A percentile compares a stretch with the other conserved stretches of the same genome.
Conservation (phyloP, 2,329 filamentous ascomycete species). For the Phialocephala sp. region DNA sequence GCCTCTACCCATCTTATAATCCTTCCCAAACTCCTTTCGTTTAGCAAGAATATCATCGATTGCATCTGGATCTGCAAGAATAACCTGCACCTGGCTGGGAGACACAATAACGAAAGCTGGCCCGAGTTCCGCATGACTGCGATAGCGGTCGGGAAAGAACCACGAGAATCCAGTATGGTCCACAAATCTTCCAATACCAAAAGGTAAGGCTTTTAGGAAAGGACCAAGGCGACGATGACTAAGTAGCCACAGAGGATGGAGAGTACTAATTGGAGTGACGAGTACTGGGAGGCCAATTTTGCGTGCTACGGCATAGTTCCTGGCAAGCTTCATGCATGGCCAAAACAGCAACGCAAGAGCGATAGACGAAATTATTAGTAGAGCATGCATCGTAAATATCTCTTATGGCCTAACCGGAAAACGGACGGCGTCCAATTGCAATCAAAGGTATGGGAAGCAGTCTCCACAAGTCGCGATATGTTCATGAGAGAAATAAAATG, state of each 20-base stretch:
- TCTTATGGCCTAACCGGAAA: neutral
- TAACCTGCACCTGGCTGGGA: conserved; percentile 12
- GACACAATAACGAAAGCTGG: conserved; percentile 20
- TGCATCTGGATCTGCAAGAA: conserved; percentile 18
- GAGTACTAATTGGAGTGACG: conserved; percentile 4
- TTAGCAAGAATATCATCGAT: conserved; percentile 18
- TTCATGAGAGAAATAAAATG: too few species aligned
- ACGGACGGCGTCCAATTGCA: too few species aligned
- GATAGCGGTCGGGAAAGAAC: neutral
- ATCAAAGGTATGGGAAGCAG: too few species aligned
- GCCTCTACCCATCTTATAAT: conserved; percentile 16
- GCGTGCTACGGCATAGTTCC: conserved; percentile 1
- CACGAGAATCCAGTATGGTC: neutral
- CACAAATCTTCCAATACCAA: neutral
- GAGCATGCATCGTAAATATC: neutral
- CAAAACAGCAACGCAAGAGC: neutral
- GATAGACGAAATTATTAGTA: neutral
- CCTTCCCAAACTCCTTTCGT: conserved; percentile 20
- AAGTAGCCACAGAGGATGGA: neutral
- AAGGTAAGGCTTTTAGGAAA: neutral
- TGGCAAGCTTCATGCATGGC: conserved; percentile 4
- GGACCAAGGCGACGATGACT: neutral
- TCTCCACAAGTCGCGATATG: too few species aligned
- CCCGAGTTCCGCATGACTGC: conserved; percentile 7
- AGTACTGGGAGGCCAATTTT: conserved; percentile 11